Evolutionary conservation across 768 basidiomycete genomes (phyloP), one percentile per base, ranked within the genome.

Genomic region (Daedalea quercina): DNA sequence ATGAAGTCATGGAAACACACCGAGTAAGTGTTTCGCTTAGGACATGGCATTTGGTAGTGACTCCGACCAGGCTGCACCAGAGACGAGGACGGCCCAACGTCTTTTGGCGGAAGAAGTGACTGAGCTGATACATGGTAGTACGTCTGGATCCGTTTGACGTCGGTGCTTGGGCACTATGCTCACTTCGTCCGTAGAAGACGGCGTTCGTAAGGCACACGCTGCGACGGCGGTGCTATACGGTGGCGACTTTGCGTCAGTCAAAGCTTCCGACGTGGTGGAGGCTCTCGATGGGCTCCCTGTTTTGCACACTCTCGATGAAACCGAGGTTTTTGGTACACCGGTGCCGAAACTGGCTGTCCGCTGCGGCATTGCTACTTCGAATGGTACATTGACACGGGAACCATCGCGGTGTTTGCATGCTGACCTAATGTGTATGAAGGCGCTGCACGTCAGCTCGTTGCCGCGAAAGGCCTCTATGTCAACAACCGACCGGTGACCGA

Each of bases 271-370:
- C 45, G 73, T 94, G 48, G 60, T 87, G 11, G 63, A 68, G 24
- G 85, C 87, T 9, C 77, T 95, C 49, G 60, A 69, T 13, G 76
- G 74, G 37, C 87, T 94, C 63, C 80, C 81, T 9, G 78, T 87
- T 23, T 74, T 94, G 12, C 73, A 78, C 37, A 66, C 79, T 49
- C 67, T 78, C 33, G 69, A 76, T 9, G 67, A 71, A 24, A 70
- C 67, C 7, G 79, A 89, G 47, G 69, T 90, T 31, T 60, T 80
- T 11, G 71, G 70, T 1, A 73, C 73, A 1, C 72, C 84, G 1
- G 59, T 93, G 8, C 67, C 77, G 12, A 87, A 84, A 61, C 68
- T 96, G 15, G 79, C 80, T 2, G 77, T 79, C 2, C 73, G 68
- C 42, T 71, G 83, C 58, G 76, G 79, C 2, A 73, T 92, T 3